A percentile compares a stretch with the other conserved stretches of the same genome.
phyloP scores from a whole-genome alignment of 2,329 filamentous ascomycete species.

The Volutella citrinella region DNA sequence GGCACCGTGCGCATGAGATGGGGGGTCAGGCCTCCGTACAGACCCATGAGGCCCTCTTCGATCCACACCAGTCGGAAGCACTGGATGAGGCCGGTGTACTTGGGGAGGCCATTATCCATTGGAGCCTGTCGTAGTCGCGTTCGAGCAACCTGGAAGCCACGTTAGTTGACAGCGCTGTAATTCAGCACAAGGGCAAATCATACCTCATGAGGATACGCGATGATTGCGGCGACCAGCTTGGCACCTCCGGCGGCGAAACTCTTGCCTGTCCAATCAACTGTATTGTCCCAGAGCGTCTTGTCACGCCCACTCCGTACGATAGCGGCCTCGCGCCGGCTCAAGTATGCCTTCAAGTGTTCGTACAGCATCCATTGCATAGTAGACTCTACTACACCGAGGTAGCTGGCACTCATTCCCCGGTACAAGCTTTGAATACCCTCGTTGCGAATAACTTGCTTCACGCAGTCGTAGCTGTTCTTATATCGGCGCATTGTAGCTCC shows the following conservation, averaged over 20 bases:
- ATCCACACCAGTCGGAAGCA: slow-evolving; percentile 86
- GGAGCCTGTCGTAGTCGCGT: slow-evolving; percentile 85
- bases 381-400: slow-evolving; percentile 85
- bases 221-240: slow-evolving; percentile 78
- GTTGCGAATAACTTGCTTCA: slow-evolving; percentile 73
- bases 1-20: slow-evolving; percentile 90
- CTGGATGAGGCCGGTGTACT: slow-evolving; percentile 85
- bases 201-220: slow-evolving; percentile 92
- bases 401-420: slow-evolving; percentile 86
- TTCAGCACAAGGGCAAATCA: slow-evolving; percentile 18
- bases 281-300: slow-evolving; percentile 69
- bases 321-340: slow-evolving; percentile 62
- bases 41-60: slow-evolving; percentile 79
- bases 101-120: slow-evolving; percentile 65
- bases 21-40: slow-evolving; percentile 89
- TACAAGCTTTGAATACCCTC: slow-evolving; percentile 84
- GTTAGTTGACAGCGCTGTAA: slow-evolving; percentile 3
- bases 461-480: slow-evolving; percentile 84
- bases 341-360: slow-evolving; percentile 80
- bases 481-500: slow-evolving; percentile 64
- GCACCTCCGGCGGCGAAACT: slow-evolving; percentile 75
- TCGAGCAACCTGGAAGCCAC: slow-evolving; percentile 60
- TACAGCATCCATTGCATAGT: slow-evolving; percentile 94
- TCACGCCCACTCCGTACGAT: slow-evolving; percentile 57
- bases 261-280: slow-evolving; percentile 76